Base-by-base conservation (phyloP, 352 stramenopile genomes). In the Phytophthora tubulina region DNA sequence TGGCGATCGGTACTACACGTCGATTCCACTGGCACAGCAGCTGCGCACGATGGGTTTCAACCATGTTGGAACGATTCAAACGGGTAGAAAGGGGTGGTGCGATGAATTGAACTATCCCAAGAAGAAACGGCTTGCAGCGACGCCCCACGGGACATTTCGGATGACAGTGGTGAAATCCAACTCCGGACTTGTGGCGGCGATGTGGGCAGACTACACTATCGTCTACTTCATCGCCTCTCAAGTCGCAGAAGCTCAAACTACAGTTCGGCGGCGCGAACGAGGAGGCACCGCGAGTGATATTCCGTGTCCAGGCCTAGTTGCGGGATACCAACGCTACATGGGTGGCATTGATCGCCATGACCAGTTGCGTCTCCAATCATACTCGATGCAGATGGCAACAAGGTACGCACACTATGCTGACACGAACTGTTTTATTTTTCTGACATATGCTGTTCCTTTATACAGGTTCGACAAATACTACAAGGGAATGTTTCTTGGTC, bases 401-500 rank as follows among this genome's bases (percentile, higher is more conserved):
- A 32, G 52, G 52, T 59, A 32, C 7, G 21, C 9, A 7, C 38
- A 4, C 27, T 44, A 44, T 57, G 50, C 50, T 63, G 55, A n/a
- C 38, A 31, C 32, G 38, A 2, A 14, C 11, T 44, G 14, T 9
- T 11, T 50, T 31, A 10, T 9, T 14, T 6, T 27, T 5, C 44
- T 50, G 14, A 50, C 44, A 7, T 50, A 50, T 50, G 44, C 15
- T 50, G 44, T 6, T 31, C 33, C 9, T 3, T 14, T n/a, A 7
- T n/a, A 15, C 39, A 64, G 45, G n/a, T 64, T 56, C 36, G 11
- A 14, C 1, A 64, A 64, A 45, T 73, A 71, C 63, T 68, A 73
- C 70, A 78, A 78, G n/a, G 49, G 35, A 2, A 4, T 64, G 3
- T 56, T 55, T n/a, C n/a, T n/a, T n/a, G n/a, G n/a, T n/a, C n/a